Evolutionary conservation across 345 rosid genomes (phyloP).

Genomic region (Ricinus communis): DNA sequence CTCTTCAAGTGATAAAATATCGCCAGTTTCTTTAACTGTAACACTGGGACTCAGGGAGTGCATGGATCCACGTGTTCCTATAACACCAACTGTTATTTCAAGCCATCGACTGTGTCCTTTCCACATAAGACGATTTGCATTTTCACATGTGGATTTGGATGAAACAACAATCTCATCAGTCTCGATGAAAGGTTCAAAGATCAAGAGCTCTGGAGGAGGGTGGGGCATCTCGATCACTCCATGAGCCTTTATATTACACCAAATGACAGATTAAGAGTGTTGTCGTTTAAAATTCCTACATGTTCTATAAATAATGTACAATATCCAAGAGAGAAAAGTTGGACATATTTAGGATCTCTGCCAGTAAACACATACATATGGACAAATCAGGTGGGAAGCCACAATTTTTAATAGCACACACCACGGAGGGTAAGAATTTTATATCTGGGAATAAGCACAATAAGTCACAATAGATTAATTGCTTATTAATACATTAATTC

Average conservation of each 20-base stretch:
- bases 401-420: neutral
- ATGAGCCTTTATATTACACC: conserved; percentile 53
- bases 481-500: neutral
- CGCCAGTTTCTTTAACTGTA: conserved; percentile 90
- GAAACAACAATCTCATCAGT: conserved; percentile 79
- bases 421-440: neutral
- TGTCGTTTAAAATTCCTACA: neutral
- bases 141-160: conserved; percentile 43
- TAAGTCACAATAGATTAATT: neutral
- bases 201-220: conserved; percentile 73
- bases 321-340: neutral
- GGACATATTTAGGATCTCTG: neutral
- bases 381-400: neutral
- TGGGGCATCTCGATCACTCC: conserved; percentile 97
- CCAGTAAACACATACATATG: neutral
- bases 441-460: neutral
- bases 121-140: conserved; percentile 52
- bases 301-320: neutral
- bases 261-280: conserved; percentile 6
- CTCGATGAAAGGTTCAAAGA: conserved; percentile 88
- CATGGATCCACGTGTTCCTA: conserved; percentile 74
- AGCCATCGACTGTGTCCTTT: conserved; percentile 79
- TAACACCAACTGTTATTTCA: conserved; percentile 85
- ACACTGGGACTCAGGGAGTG: conserved; percentile 82
- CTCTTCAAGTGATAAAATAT: conserved; percentile 89